Conservation (phyloP, 2,329 filamentous ascomycete genomes). For the Tolypocladium endophyticum region DNA sequence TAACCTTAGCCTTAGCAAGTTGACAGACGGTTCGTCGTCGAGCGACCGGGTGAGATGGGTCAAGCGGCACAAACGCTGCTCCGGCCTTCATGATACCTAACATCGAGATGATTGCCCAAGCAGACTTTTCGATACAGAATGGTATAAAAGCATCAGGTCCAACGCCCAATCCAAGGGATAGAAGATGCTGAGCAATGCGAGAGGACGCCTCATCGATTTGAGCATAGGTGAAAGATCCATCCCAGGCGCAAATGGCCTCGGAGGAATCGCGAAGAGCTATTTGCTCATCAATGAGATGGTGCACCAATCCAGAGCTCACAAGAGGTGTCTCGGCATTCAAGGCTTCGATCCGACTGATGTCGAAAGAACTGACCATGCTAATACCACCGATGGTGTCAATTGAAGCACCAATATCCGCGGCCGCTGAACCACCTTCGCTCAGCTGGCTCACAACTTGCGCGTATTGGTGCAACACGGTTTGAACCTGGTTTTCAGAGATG, state of each 20-base stretch:
- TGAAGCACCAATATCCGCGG: not conserved
- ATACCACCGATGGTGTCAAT: not conserved
- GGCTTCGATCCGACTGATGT: not conserved
- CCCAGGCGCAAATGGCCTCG: conserved; percentile 4
- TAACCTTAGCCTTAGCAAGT: not conserved
- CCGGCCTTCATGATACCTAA: conserved; percentile 16
- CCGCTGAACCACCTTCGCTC: not conserved
- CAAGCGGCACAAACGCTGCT: conserved; percentile 15
- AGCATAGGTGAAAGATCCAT: conserved; percentile 3
- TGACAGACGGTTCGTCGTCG: conserved; percentile 3
- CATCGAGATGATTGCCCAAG: conserved; percentile 9
- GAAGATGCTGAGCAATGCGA: not conserved
- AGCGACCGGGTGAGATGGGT: conserved; percentile 8
- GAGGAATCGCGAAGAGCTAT: not conserved
- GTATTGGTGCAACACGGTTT: conserved; percentile 1
- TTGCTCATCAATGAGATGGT: not conserved
- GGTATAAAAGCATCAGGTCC: not conserved
- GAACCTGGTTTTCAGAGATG: not conserved
- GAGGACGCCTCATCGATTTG: conserved; percentile 2
- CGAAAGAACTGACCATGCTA: not conserved
- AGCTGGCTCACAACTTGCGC: conserved; percentile 1
- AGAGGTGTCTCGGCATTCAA: not conserved
- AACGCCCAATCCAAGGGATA: not conserved
- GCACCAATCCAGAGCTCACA: not conserved
- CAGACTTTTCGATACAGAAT: conserved; percentile 7